Evolutionary conservation across 192 early-diverging fungal species (phyloP).

Genomic region (Coemansia sp.): DNA sequence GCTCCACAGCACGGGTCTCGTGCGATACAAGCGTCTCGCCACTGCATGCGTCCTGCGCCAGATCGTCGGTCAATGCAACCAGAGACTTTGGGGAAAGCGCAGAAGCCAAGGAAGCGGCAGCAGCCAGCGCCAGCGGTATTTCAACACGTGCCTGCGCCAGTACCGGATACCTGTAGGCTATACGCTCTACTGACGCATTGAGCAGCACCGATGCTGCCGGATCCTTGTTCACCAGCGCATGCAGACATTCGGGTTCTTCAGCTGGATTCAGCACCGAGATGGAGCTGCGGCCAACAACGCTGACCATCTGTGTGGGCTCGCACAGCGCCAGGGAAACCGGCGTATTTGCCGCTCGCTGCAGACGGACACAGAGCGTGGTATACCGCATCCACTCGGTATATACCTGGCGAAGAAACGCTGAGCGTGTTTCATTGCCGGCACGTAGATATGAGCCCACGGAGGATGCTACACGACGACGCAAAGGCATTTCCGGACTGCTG

Average conservation of each 20-base stretch:
- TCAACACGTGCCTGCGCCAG: slow-evolving; percentile 32
- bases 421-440: slow-evolving; percentile 15
- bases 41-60: slow-evolving; percentile 33
- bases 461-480: slow-evolving; percentile 32
- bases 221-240: slow-evolving; percentile 21
- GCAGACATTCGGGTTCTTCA: slow-evolving; percentile 38
- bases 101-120: slow-evolving; percentile 18
- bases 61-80: slow-evolving; percentile 22
- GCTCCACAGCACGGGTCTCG: slow-evolving; percentile 39
- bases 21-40: slow-evolving; percentile 44
- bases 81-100: slow-evolving; percentile 15
- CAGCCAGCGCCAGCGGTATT: slow-evolving; percentile 26
- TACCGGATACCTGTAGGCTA: slow-evolving; percentile 19
- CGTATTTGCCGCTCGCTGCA: slow-evolving; percentile 38
- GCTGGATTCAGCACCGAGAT: slow-evolving; percentile 27
- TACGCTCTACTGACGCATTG: slow-evolving; percentile 14
- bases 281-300: slow-evolving; percentile 23
- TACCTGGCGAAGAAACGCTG: slow-evolving; percentile 3
- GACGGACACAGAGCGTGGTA: slow-evolving; percentile 42
- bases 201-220: slow-evolving; percentile 33
- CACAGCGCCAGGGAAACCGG: slow-evolving; percentile 38
- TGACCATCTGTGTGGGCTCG: slow-evolving; percentile 32
- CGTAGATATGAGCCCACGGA: slow-evolving; percentile 39
- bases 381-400: slow-evolving; percentile 58
- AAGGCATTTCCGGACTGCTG: neutral